A percentile compares a stretch with the other conserved stretches of the same genome.
These are phyloP conservation scores for Zygoascus meyerae DNA, from an alignment of 1,139 yeast species.

Conservation along the genomic window DNA sequence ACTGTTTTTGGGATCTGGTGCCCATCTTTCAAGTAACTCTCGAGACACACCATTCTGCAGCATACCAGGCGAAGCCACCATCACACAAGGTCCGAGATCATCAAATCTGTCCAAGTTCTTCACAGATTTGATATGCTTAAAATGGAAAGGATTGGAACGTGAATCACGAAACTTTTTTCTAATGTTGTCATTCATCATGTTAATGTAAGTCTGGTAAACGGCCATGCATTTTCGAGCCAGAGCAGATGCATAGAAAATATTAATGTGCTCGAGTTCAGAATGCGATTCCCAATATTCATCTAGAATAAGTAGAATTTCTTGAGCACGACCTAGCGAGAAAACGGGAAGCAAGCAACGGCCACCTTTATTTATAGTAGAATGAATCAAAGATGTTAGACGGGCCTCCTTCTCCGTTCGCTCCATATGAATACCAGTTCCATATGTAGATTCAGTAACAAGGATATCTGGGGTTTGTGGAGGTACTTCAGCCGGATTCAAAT, in stretches of 20 bases:
- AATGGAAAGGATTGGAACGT: conserved; percentile 79
- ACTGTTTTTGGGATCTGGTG: conserved; percentile 89
- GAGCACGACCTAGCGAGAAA: conserved; percentile 95
- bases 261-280: conserved; percentile 74
- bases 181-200: conserved; percentile 93
- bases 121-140: conserved; percentile 76
- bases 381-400: conserved; percentile 73
- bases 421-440: conserved; percentile 96
- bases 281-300: conserved; percentile 93
- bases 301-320: conserved; percentile 76
- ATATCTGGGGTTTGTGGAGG: conserved; percentile 89
- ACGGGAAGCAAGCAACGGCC: conserved; percentile 93
- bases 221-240: conserved; percentile 96
- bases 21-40: conserved; percentile 89
- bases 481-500: conserved; percentile 89
- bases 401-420: conserved; percentile 82
- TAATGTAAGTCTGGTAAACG: conserved; percentile 91
- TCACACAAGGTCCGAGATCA: conserved; percentile 93
- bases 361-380: conserved; percentile 77
- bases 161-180: conserved; percentile 72
- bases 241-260: conserved; percentile 85
- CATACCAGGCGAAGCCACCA: conserved; percentile 98
- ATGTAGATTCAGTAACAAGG: conserved; percentile 89
- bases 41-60: conserved; percentile 92
- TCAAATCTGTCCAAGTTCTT: conserved; percentile 78